Evolutionary conservation across 305 asterid species (phyloP), one percentile per base, ranked within the genome.

Genomic region (Solanum hybrid): DNA sequence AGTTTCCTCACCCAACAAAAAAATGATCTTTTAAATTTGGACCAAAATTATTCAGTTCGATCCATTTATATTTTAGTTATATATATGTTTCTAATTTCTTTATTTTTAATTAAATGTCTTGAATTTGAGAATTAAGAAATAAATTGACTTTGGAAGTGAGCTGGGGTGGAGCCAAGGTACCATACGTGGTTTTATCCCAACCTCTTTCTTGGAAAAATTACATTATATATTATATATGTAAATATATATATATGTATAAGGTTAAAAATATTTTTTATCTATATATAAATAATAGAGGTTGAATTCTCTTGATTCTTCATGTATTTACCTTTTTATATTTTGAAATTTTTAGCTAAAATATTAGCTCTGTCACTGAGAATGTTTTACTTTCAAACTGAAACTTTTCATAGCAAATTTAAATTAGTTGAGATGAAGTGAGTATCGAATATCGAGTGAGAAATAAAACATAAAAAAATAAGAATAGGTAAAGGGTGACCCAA

Each of bases 401-500:
- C 1, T 32, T 7, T 17, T 76, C 4, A 17, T 5, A 6, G 7
- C 0, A 31, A 75, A 31, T 32, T 76, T 8, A 1, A 78, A 35
- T 35, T 35, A 78, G 1, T 10, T 4, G 29, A 78, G 6, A 10
- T 35, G 2, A 10, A 35, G 26, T 5, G 3, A 6, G 14, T 87
- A 88, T 84, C 86, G 34, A 64, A 85, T 3, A 22, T 35, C 5
- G 17, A 34, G 10, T 5, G 3, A 79, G 3, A 79, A 79, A 36
- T 35, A 10, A 22, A 36, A 20, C 10, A 86, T 73, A 46, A 79
- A 10, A 79, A 20, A 20, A 81, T 75, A 37, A 79, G 17, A 84
- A n/a, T 20, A 46, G 40, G 76, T 64, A 64, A 86, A 42, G 79
- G 32, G 69, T 90, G 91, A 90, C 90, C 94, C 93, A 94, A 89